Conservation (phyloP, 306 rosid species). For the Cucurbita maxima region DNA sequence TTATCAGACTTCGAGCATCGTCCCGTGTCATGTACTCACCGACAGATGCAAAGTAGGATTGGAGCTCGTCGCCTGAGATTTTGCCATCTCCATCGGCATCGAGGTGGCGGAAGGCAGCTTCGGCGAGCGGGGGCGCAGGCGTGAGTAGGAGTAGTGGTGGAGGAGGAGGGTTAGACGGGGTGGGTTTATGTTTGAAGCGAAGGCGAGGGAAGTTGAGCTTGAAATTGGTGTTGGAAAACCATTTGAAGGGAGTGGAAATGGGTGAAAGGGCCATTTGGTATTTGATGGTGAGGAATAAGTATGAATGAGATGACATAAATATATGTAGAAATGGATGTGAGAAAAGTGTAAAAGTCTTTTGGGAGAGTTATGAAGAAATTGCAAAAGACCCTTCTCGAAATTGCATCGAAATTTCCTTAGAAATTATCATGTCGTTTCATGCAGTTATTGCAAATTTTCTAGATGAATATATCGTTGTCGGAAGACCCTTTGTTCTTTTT, state of each 20-base stretch:
- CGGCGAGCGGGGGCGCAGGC: not conserved
- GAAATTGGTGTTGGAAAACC: not conserved
- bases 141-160: too few relatives aligned
- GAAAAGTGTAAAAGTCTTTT: not conserved
- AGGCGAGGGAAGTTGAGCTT: not conserved
- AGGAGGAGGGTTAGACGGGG: not conserved
- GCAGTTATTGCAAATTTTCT: not conserved
- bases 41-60: constrained; percentile 23
- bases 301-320: not conserved
- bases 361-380: not conserved
- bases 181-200: not conserved
- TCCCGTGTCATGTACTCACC: constrained; percentile 24
- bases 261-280: not conserved
- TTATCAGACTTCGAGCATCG: constrained; percentile 21
- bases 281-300: not conserved
- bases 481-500: not conserved
- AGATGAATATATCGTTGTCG: not conserved
- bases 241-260: not conserved
- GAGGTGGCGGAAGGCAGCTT: constrained; percentile 27
- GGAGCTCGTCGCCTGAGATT: constrained; percentile 32
- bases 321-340: not conserved
- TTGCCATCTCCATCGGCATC: constrained; percentile 40
- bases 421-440: not conserved
- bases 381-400: not conserved
- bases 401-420: not conserved